A percentile compares a stretch with the other conserved stretches of the same genome.
Conservation (phyloP, 2,329 filamentous ascomycete genomes). For the Phialocephala subalpina region DNA sequence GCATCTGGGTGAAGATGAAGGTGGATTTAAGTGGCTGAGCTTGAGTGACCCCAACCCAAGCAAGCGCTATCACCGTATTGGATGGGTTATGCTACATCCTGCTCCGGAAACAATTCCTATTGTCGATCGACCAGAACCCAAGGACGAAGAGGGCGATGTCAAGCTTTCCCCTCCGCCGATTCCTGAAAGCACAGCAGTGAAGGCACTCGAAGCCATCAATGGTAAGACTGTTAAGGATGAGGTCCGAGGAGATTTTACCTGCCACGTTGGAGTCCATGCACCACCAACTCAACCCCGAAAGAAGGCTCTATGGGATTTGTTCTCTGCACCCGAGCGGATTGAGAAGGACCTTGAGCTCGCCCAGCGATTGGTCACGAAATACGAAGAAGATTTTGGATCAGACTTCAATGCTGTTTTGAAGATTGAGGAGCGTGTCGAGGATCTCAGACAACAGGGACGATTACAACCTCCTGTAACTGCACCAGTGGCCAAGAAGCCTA, state of each 20-base stretch:
- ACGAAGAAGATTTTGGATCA: slow-evolving; percentile 83
- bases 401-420: slow-evolving; percentile 79
- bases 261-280: slow-evolving; percentile 95
- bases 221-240: slow-evolving; percentile 97
- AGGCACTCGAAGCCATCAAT: slow-evolving; percentile 92
- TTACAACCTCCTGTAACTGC: slow-evolving; percentile 71
- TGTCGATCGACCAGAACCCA: slow-evolving; percentile 75
- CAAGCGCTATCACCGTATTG: slow-evolving; percentile 96
- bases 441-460: slow-evolving; percentile 77
- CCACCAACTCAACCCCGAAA: slow-evolving; percentile 86
- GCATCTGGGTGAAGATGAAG: slow-evolving; percentile 87
- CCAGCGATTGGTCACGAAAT: slow-evolving; percentile 80
- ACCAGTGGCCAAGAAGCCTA: slow-evolving; percentile 65
- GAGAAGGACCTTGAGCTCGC: slow-evolving; percentile 89
- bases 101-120: slow-evolving; percentile 71
- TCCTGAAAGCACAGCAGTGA: slow-evolving; percentile 73
- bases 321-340: slow-evolving; percentile 92
- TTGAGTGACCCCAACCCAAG: slow-evolving; percentile 96
- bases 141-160: slow-evolving; percentile 67
- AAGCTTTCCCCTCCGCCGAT: slow-evolving; percentile 57
- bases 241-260: slow-evolving; percentile 92
- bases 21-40: slow-evolving; percentile 95
- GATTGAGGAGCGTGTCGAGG: slow-evolving; percentile 87
- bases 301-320: slow-evolving; percentile 96
- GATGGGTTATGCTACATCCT: slow-evolving; percentile 96